These are phyloP conservation scores for Leucaena leucocephala DNA, from an alignment of 306 rosid genomes.

Conservation along the genomic window DNA sequence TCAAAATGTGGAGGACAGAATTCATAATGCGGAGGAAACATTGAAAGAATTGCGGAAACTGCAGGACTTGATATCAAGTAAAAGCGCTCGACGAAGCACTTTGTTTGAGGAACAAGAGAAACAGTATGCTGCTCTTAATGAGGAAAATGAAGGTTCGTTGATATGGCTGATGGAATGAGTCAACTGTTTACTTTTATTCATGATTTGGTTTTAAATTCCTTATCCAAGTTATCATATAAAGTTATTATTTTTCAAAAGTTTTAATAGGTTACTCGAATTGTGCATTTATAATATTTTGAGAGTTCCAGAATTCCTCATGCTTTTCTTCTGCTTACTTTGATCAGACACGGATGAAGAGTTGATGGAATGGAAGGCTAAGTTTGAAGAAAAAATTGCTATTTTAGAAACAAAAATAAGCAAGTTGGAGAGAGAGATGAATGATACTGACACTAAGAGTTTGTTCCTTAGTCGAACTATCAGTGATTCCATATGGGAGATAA, in stretches of 20 bases:
- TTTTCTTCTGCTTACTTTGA: slow-evolving; percentile 34
- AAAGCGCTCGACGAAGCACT: slow-evolving; percentile 70
- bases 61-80: slow-evolving; percentile 65
- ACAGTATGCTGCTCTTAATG: slow-evolving; percentile 66
- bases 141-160: slow-evolving; percentile 76
- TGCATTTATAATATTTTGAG: slow-evolving; percentile 18
- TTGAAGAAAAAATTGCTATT: slow-evolving; percentile 73
- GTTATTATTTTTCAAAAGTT: not conserved
- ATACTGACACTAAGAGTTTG: slow-evolving; percentile 50
- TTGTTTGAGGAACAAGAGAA: slow-evolving; percentile 64
- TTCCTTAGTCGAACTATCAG: slow-evolving; percentile 45
- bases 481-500: slow-evolving; percentile 58
- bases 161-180: slow-evolving; percentile 29
- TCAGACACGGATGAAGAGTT: slow-evolving; percentile 90
- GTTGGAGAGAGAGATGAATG: slow-evolving; percentile 75
- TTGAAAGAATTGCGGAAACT: slow-evolving; percentile 62
- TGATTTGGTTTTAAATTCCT: slow-evolving; percentile 18
- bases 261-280: slow-evolving; percentile 6
- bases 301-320: slow-evolving; percentile 35
- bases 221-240: not conserved
- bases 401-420: slow-evolving; percentile 57
- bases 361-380: slow-evolving; percentile 82
- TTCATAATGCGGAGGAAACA: slow-evolving; percentile 53
- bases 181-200: slow-evolving; percentile 1
- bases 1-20: slow-evolving; percentile 58